phyloP scores from a whole-genome alignment of 2,329 filamentous ascomycete genomes.

The Trichoderma breve region DNA sequence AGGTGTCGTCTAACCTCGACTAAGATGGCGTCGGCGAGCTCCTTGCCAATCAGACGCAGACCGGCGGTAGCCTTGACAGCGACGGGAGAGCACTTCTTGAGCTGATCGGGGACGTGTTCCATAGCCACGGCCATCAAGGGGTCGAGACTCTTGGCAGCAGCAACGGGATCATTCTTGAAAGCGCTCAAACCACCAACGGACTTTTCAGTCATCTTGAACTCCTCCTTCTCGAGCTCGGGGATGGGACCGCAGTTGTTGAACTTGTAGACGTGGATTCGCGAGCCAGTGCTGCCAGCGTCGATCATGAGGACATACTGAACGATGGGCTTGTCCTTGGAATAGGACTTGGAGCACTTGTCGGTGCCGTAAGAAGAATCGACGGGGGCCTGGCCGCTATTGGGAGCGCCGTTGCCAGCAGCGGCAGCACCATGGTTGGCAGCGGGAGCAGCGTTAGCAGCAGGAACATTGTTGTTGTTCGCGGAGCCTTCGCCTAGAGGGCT shows the following conservation, averaged over 20 bases:
- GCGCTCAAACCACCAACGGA: constrained; percentile 80
- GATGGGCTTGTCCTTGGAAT: constrained; percentile 84
- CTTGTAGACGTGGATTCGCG: constrained; percentile 96
- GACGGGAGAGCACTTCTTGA: constrained; percentile 88
- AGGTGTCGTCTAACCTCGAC: constrained; percentile 79
- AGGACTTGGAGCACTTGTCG: constrained; percentile 76
- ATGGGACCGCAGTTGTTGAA: constrained; percentile 98
- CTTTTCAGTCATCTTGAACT: constrained; percentile 92
- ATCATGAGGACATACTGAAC: constrained; percentile 99
- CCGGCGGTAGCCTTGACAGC: constrained; percentile 98
- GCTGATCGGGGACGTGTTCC: constrained; percentile 77
- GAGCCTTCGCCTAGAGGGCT: constrained; percentile 28
- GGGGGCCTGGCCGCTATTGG: constrained; percentile 49
- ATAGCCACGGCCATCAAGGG: constrained; percentile 83
- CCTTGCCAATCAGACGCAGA: constrained; percentile 77
- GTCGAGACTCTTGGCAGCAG: constrained; percentile 86
- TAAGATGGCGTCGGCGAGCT: constrained; percentile 80
- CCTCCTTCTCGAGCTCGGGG: constrained; percentile 89
- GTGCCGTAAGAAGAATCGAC: constrained; percentile 64
- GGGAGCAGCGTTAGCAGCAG: constrained; percentile 21
- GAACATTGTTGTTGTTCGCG: not conserved
- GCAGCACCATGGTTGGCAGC: constrained; percentile 22
- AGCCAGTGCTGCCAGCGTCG: constrained; percentile 95
- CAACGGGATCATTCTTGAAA: constrained; percentile 81
- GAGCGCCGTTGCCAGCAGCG: constrained; percentile 19